Evolutionary conservation across 2,329 filamentous ascomycete genomes (phyloP).

Genomic region (Emergomyces orientalis): DNA sequence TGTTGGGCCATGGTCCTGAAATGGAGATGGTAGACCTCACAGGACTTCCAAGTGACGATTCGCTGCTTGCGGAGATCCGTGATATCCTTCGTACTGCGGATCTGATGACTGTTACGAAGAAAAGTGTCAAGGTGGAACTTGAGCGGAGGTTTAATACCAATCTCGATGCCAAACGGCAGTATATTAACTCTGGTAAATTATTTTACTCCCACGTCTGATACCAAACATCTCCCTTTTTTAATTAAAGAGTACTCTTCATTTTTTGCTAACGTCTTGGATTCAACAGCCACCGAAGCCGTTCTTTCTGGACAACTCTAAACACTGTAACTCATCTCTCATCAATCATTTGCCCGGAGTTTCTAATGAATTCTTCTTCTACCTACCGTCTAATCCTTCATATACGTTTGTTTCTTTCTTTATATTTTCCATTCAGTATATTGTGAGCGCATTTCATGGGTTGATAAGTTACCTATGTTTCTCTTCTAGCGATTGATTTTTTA

Average conservation of each 20-base stretch:
- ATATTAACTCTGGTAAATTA: conserved; percentile 81
- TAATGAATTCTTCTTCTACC: background rate
- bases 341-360: background rate
- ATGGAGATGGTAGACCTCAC: conserved; percentile 66
- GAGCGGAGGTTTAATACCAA: conserved; percentile 82
- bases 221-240: too few relatives aligned
- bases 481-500: background rate
- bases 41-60: conserved; percentile 77
- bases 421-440: background rate
- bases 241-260: too few relatives aligned
- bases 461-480: background rate
- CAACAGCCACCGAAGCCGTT: conserved; percentile 64
- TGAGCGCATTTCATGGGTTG: background rate
- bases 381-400: background rate
- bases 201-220: background rate
- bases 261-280: conserved; percentile 21
- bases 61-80: conserved; percentile 82
- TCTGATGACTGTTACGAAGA: conserved; percentile 97
- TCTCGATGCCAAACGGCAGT: conserved; percentile 78
- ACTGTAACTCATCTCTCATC: background rate
- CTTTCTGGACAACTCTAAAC: conserved; percentile 62
- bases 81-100: conserved; percentile 87
- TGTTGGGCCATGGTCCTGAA: conserved; percentile 46
- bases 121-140: conserved; percentile 88
- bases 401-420: background rate